A percentile compares a stretch with the other conserved stretches of the same genome.
phyloP scores from a whole-genome alignment of 805 yeast species.

The Hanseniaspora singularis region DNA sequence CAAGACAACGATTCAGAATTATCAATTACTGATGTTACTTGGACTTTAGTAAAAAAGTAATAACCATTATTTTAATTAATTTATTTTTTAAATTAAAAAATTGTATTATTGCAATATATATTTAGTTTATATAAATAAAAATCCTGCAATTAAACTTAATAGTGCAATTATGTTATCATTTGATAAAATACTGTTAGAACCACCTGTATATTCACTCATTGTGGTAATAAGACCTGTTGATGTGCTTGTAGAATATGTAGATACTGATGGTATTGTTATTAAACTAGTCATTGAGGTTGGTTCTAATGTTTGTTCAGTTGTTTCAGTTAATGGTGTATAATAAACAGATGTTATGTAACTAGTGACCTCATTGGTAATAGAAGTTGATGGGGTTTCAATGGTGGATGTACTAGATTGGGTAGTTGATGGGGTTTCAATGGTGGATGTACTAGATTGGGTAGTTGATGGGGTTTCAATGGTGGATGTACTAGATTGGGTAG shows the following conservation, averaged over 20 bases:
- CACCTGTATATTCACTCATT: slow-evolving; percentile 2
- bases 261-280: slow-evolving; percentile 1
- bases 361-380: slow-evolving; percentile 21
- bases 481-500: not conserved
- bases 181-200: slow-evolving; percentile 1
- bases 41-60: slow-evolving; percentile 41
- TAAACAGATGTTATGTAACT: not conserved
- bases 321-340: slow-evolving; percentile 18
- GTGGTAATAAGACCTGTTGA: not conserved
- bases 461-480: not conserved
- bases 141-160: not conserved
- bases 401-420: slow-evolving; percentile 12
- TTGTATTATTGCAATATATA: not conserved
- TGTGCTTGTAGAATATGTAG: not conserved
- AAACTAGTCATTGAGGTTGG: slow-evolving; percentile 10
- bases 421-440: slow-evolving; percentile 5
- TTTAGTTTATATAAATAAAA: not conserved
- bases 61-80: slow-evolving; percentile 8
- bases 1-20: slow-evolving; percentile 74
- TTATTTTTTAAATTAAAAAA: no score
- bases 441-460: slow-evolving; percentile 1
- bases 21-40: slow-evolving; percentile 58
- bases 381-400: slow-evolving; percentile 21
- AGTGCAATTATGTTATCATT: not conserved
- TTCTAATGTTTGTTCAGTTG: slow-evolving; percentile 13